Evolutionary conservation across 2,329 filamentous ascomycete genomes (phyloP).

Genomic region (Colletotrichum sp.): DNA sequence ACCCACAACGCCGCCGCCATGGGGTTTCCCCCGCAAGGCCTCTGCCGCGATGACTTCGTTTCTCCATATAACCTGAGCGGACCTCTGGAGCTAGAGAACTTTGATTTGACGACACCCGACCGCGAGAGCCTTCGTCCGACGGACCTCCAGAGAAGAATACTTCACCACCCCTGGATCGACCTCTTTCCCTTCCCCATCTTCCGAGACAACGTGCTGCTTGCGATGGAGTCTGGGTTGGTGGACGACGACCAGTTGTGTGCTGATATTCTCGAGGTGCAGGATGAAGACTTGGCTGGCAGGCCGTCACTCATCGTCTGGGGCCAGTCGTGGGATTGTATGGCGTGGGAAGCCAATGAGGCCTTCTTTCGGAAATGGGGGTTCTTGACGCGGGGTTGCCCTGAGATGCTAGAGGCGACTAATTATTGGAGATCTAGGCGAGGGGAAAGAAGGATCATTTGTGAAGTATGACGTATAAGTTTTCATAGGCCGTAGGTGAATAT

Average conservation of each 20-base stretch:
- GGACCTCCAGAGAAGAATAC: background rate
- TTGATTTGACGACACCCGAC: background rate
- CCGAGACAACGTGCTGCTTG: background rate
- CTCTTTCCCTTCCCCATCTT: background rate
- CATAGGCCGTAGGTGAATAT: background rate
- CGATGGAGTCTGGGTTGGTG: background rate
- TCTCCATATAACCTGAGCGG: background rate
- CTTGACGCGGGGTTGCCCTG: slow-evolving; percentile 38
- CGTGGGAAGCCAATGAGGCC: slow-evolving; percentile 50
- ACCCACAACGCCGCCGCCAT: slow-evolving; percentile 9
- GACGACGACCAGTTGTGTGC: background rate
- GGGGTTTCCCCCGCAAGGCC: slow-evolving; percentile 3
- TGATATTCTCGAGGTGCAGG: background rate
- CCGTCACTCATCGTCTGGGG: background rate
- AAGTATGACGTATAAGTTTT: background rate
- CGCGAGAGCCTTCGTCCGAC: background rate
- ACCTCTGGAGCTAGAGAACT: background rate
- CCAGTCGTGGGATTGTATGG: slow-evolving; percentile 35
- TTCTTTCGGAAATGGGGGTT: slow-evolving; percentile 52
- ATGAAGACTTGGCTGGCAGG: background rate
- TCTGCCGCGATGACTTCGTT: slow-evolving; percentile 7
- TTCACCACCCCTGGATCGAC: background rate
- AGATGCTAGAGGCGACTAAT: slow-evolving; percentile 41
- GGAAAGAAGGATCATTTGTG: background rate
- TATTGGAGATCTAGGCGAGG: background rate